These are phyloP conservation scores for Exutisphaerella laricina DNA, from an alignment of 2,329 filamentous ascomycete species.

Conservation along the genomic window DNA sequence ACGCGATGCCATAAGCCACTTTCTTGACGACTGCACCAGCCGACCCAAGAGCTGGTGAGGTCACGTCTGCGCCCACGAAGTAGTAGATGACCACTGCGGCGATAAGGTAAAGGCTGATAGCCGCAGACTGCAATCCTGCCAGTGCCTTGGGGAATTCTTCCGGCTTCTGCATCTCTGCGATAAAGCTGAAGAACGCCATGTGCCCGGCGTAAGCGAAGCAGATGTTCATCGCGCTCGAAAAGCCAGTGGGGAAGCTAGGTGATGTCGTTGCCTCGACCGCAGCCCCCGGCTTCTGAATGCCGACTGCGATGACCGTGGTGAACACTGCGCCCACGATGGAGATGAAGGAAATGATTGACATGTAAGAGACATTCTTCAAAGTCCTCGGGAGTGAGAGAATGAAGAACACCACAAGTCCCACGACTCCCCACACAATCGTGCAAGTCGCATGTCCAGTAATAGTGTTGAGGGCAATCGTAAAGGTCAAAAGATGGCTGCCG, in stretches of 20 bases:
- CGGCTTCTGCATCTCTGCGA: conserved; percentile 59
- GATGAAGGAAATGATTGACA: conserved; percentile 52
- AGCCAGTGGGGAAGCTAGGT: conserved; percentile 46
- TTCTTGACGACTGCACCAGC: conserved; percentile 52
- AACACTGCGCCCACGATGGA: conserved; percentile 56
- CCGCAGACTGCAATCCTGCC: conserved; percentile 53
- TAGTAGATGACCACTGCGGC: conserved; percentile 62
- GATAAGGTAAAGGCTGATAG: conserved; percentile 58
- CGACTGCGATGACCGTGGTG: conserved; percentile 21
- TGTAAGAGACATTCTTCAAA: conserved; percentile 56
- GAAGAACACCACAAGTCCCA: conserved; percentile 55
- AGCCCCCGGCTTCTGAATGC: conserved; percentile 3
- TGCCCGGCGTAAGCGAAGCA: conserved; percentile 62
- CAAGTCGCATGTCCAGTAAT: conserved; percentile 58
- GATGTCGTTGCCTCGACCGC: neutral
- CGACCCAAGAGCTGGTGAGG: conserved; percentile 60
- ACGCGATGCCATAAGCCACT: conserved; percentile 61
- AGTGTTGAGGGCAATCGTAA: conserved; percentile 62
- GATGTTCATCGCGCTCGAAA: conserved; percentile 61
- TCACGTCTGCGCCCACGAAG: conserved; percentile 56
- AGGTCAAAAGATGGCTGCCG: conserved; percentile 63
- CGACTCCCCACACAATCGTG: conserved; percentile 58
- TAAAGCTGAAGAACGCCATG: conserved; percentile 61
- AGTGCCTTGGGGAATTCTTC: conserved; percentile 58
- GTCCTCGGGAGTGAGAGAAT: conserved; percentile 57